phyloP scores from a whole-genome alignment of 2,329 filamentous ascomycete genomes.

The Pezicula rhizophila region DNA sequence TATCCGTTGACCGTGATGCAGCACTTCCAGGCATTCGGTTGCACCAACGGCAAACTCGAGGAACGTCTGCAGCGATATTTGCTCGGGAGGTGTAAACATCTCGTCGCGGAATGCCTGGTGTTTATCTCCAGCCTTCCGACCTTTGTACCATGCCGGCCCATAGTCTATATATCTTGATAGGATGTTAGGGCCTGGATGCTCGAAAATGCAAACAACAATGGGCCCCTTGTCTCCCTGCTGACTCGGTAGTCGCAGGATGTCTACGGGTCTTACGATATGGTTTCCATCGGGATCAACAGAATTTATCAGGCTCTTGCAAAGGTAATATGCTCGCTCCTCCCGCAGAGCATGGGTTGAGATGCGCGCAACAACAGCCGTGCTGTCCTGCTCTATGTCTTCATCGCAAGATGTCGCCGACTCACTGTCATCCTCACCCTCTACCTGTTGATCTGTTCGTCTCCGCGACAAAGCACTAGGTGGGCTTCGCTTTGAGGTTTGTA shows the following conservation, averaged over 20 bases:
- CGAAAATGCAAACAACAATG: constrained; percentile 77
- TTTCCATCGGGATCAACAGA: constrained; percentile 66
- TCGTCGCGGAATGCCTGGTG: constrained; percentile 24
- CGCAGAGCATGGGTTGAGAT: constrained; percentile 77
- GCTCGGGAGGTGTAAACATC: constrained; percentile 44
- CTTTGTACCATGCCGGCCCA: constrained; percentile 66
- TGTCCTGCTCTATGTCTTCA: constrained; percentile 7
- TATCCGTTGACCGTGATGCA: constrained; percentile 83
- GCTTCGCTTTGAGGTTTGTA: constrained; percentile 24
- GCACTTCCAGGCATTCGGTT: constrained; percentile 75
- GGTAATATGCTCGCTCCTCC: constrained; percentile 82
- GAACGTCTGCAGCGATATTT: constrained; percentile 69
- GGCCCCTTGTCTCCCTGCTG: constrained; percentile 62
- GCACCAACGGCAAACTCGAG: constrained; percentile 89
- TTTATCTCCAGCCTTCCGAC: constrained; percentile 44
- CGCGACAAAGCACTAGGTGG: not conserved
- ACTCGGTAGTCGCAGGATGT: constrained; percentile 66
- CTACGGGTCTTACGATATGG: constrained; percentile 76
- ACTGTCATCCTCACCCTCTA: constrained; percentile 18
- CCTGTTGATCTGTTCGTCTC: not conserved
- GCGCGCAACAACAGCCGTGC: constrained; percentile 63
- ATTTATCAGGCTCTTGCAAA: constrained; percentile 65
- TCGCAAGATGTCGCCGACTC: constrained; percentile 15
- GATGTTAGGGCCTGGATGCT: constrained; percentile 69
- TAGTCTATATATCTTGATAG: constrained; percentile 67